Percentiles rank a stretch among this genome's conserved stretches.
Evolutionary conservation across 495 filamentous ascomycete genomes (phyloP).

Genomic region (Poronia punctata): DNA sequence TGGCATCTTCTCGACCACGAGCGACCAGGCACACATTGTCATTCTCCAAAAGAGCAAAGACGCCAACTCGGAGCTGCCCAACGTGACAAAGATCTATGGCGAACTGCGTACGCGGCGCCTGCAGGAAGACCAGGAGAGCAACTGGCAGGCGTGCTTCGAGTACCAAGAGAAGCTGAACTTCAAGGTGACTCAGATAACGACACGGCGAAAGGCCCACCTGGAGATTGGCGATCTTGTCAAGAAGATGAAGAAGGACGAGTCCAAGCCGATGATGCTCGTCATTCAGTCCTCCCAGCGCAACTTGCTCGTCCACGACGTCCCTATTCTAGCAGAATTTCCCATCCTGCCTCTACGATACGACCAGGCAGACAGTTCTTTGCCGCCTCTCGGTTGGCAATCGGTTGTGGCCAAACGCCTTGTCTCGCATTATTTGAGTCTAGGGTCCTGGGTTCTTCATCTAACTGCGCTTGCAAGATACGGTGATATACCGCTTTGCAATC

Average conservation of each 20-base stretch:
- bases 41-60: constrained; percentile 75
- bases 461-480: constrained; percentile 84
- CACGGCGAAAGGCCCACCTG: constrained; percentile 76
- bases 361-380: constrained; percentile 74
- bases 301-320: constrained; percentile 75
- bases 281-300: constrained; percentile 84
- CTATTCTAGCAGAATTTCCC: constrained; percentile 78
- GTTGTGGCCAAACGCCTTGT: constrained; percentile 83
- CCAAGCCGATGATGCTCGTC: constrained; percentile 69
- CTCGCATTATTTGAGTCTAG: constrained; percentile 81
- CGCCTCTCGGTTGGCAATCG: constrained; percentile 87
- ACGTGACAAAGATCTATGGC: constrained; percentile 83
- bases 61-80: constrained; percentile 71
- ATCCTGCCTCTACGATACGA: constrained; percentile 74
- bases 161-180: constrained; percentile 88
- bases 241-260: constrained; percentile 79
- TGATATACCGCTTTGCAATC: constrained; percentile 88
- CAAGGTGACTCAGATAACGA: constrained; percentile 79
- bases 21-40: constrained; percentile 74
- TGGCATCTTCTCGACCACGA: constrained; percentile 80
- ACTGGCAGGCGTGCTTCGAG: constrained; percentile 70
- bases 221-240: constrained; percentile 80
- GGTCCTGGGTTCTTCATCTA: constrained; percentile 85
- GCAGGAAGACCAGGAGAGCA: constrained; percentile 57
- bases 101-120: constrained; percentile 60